Evolutionary conservation across 2,329 filamentous ascomycete genomes (phyloP), one percentile per base, ranked within the genome.

Genomic region (Aspergillus alliaceus): DNA sequence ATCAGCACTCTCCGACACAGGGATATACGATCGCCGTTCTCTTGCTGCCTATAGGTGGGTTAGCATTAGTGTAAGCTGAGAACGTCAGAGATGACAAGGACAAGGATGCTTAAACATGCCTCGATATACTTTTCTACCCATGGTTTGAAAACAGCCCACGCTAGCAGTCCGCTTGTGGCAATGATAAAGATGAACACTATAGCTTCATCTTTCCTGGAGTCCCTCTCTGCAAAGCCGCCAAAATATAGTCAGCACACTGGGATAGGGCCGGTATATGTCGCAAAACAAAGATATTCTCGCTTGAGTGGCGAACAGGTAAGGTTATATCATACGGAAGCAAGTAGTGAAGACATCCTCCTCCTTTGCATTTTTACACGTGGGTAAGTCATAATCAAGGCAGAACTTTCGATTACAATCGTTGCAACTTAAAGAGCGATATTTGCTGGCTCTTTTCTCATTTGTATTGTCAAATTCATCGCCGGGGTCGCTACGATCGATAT

Each of bases 321-420:
- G 25, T 11, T n/a, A n/a, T 27, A 35, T 51, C 70, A 56, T 69
- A 85, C 83, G 86, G 66, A 89, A 89, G 73, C 86, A 89, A 9
- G 83, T 86, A 5, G 86, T 86, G 57, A 85, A 80, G 3, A 89
- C 81, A 65, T 88, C 85, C 48, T 86, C 85, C 65, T 86, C 84
- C 64, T 82, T 84, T 20, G 81, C 84, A 31, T 77, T 80, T 61
- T 86, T 82, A 67, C 86, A 89, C 52, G 85, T 83, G 1, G 84
- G 83, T 48, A 86, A 75, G 52, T 85, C 80, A 63, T 88, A 87
- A 54, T 81, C 79, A 39, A 88, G 72, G 66, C 86, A 89, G 73
- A 88, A 89, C 63, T 85, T 82, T 59, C 86, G 84, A 65, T 85
- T 89, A 72, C 86, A 89, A 69, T 89, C 86, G 55, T 81, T 85